Conservation (phyloP, 2,329 filamentous ascomycete species). For the Escovopsis sp. region DNA sequence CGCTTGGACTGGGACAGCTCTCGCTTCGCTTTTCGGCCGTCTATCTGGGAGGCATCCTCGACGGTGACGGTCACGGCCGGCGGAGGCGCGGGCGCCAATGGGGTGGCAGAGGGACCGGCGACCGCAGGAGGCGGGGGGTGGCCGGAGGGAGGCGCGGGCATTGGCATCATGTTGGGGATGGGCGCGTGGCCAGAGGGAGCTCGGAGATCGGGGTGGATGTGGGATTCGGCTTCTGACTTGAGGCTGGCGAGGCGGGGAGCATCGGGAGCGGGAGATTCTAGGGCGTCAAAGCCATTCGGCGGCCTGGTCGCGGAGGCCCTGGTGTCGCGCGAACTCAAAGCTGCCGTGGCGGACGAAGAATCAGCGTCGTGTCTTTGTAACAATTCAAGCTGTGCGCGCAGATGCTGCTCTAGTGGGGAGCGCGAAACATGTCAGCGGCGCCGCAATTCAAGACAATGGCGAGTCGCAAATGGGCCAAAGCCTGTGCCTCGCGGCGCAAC, state of each 20-base stretch:
- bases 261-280: slow-evolving; percentile 21
- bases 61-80: slow-evolving; percentile 13
- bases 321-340: slow-evolving; percentile 15
- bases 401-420: slow-evolving; percentile 22
- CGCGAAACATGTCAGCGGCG: slow-evolving; percentile 2
- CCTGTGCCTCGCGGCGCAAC: neutral
- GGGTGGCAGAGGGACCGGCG: slow-evolving; percentile 12
- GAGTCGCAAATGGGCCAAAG: neutral
- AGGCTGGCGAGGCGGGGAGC: slow-evolving; percentile 18
- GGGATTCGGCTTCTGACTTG: slow-evolving; percentile 27
- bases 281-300: slow-evolving; percentile 32
- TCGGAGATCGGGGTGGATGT: slow-evolving; percentile 35
- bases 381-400: slow-evolving; percentile 30
- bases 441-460: neutral
- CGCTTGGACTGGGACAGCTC: slow-evolving; percentile 92
- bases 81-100: slow-evolving; percentile 19
- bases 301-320: slow-evolving; percentile 17
- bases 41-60: slow-evolving; percentile 14
- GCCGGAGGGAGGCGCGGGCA: slow-evolving; percentile 17
- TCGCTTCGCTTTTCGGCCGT: slow-evolving; percentile 67
- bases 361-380: slow-evolving; percentile 25
- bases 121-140: slow-evolving; percentile 17
- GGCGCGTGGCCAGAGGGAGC: slow-evolving; percentile 15
- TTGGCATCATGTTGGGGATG: slow-evolving; percentile 24
- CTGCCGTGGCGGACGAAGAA: slow-evolving; percentile 16